Conservation (phyloP, 1,284 basidiomycete genomes). For the Pterula multifida region DNA sequence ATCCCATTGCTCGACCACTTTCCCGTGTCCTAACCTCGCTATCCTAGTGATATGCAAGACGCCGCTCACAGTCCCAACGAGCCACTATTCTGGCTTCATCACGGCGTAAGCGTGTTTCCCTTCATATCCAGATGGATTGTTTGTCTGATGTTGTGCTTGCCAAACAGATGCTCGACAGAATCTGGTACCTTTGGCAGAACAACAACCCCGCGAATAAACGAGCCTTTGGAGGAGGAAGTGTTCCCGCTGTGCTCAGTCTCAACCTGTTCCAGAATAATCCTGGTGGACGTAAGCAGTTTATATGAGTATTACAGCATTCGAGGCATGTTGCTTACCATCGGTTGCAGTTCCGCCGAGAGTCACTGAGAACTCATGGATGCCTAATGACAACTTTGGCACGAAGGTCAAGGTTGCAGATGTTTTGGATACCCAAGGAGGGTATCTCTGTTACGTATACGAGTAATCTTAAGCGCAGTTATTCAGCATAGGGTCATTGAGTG, state of each 20-base stretch:
- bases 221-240: neutral
- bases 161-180: neutral
- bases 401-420: neutral
- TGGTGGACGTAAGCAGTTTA: neutral
- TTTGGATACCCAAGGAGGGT: constrained; percentile 2
- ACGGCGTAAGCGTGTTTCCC: neutral
- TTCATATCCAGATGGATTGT: neutral
- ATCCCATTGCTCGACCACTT: neutral
- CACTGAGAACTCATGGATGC: neutral
- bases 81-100: neutral
- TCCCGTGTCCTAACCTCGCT: neutral
- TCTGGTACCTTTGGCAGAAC: neutral
- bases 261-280: neutral
- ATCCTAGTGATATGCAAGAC: neutral
- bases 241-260: neutral
- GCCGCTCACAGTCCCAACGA: neutral
- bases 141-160: neutral
- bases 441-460: constrained; percentile 1
- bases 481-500: no score
- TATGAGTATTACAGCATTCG: neutral
- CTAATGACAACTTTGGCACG: neutral
- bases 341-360: neutral
- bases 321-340: neutral
- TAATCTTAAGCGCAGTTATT: no score
- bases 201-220: neutral